Evolutionary conservation across 306 rosid species (phyloP).

Genomic region (Luffa acutangula): DNA sequence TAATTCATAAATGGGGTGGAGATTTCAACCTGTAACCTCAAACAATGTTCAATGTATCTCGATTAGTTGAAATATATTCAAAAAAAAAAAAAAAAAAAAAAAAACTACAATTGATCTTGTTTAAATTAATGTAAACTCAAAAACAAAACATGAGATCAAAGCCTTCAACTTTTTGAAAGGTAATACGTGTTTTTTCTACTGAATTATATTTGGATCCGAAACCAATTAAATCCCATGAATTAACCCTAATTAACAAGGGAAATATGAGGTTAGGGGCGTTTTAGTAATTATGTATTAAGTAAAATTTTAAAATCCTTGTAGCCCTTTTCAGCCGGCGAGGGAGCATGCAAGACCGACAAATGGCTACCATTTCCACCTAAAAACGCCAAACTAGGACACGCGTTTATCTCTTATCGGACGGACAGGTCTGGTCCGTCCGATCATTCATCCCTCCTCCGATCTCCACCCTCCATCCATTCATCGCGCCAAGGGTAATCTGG

Average conservation of each 20-base stretch:
- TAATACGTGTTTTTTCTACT: too few relatives aligned
- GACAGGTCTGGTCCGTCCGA: constrained; percentile 14
- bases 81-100: too few relatives aligned
- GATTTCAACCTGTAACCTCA: too few relatives aligned
- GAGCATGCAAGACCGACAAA: neutral
- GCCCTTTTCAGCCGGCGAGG: constrained; percentile 23
- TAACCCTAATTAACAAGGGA: neutral
- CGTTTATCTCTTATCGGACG: neutral
- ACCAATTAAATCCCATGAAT: neutral
- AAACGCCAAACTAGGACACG: neutral
- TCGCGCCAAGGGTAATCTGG: neutral
- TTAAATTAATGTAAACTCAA: too few relatives aligned
- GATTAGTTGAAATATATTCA: too few relatives aligned
- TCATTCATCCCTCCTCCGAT: neutral
- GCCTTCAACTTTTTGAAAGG: too few relatives aligned
- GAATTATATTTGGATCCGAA: too few relatives aligned
- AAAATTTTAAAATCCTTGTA: neutral
- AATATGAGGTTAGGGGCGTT: neutral
- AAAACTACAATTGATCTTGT: too few relatives aligned
- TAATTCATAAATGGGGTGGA: too few relatives aligned
- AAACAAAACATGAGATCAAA: too few relatives aligned
- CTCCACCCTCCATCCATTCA: neutral
- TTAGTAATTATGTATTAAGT: neutral
- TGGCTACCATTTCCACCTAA: constrained; percentile 8
- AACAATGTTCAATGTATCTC: too few relatives aligned